Percentiles rank a stretch among this genome's conserved stretches.
Evolutionary conservation across 257 asterid genomes (phyloP).

Genomic region (Ilex asprella): DNA sequence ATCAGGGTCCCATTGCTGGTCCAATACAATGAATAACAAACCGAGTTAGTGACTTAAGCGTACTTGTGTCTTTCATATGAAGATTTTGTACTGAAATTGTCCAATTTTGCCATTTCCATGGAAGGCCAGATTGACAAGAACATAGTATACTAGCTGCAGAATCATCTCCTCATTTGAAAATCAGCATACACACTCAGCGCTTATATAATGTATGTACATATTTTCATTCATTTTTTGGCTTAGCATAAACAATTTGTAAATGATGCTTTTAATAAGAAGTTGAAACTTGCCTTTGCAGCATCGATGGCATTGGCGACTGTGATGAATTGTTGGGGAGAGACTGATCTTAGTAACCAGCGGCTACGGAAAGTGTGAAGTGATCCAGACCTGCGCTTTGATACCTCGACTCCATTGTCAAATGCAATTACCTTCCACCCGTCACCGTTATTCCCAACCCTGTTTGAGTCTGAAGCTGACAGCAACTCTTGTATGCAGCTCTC

Average conservation of each 20-base stretch:
- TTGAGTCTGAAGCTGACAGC: slow-evolving; percentile 73
- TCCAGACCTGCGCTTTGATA: slow-evolving; percentile 67
- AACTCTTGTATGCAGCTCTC: slow-evolving; percentile 87
- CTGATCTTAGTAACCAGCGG: slow-evolving; percentile 60
- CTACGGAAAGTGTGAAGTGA: slow-evolving; percentile 80
- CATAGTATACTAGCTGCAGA: too few species aligned
- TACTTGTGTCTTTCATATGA: too few species aligned
- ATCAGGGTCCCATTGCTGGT: slow-evolving; percentile 86
- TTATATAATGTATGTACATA: too few species aligned
- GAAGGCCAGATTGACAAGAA: too few species aligned
- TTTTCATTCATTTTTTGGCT: too few species aligned
- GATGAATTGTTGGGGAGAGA: slow-evolving; percentile 69
- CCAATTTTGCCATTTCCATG: too few species aligned
- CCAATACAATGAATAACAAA: neutral
- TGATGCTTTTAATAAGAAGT: neutral
- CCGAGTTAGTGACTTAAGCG: too few species aligned
- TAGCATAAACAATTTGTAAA: too few species aligned
- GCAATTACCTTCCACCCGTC: slow-evolving; percentile 72
- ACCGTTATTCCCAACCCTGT: slow-evolving; percentile 23
- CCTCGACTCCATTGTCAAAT: slow-evolving; percentile 62
- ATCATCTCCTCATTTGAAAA: too few species aligned
- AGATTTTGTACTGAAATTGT: too few species aligned
- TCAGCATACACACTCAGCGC: too few species aligned
- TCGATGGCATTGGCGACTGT: slow-evolving; percentile 84
- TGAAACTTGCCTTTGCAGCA: slow-evolving; percentile 63